Evolutionary conservation across 2,329 filamentous ascomycete species (phyloP), one percentile per base, ranked within the genome.

Genomic region (Thelonectria rubi): DNA sequence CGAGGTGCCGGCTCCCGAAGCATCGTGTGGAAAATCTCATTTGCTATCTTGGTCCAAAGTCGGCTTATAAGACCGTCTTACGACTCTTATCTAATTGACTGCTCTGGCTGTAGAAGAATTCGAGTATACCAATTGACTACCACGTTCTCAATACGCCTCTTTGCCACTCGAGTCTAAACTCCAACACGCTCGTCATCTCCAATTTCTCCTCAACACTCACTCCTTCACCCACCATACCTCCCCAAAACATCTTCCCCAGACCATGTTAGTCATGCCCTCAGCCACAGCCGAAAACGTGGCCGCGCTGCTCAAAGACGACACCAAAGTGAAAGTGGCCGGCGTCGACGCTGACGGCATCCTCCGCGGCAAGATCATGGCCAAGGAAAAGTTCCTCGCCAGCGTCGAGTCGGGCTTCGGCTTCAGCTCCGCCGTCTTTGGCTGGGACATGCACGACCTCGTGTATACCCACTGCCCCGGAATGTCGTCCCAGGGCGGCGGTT

Each of bases 371-470:
- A 55, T 60, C 20, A 60, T 60, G 58, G 50, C 58, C 45, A 60
- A 60, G 20, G 58, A 60, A 40, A 60, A 60, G 46, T 60, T 60
- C 58, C 55, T 61, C 26, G 90, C 89, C 5, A 86, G 93, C 54
- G 88, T 88, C 6, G 79, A 87, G 61, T 86, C 89, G 58, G 92
- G 91, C 20, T 94, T 94, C 68, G 91, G 91, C 17, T 94, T 94
- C 81, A 94, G 91, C 80, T 92, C 89, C 14, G 91, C 93, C 59
- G 86, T 94, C 68, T 94, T 94, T 73, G 91, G 91, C 71, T 94
- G 91, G 91, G 92, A 94, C 73, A 94, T 94, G 90, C 91, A 94
- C 73, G 91, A 95, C 71, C 82, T 87, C 76, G 91, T 90, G 32
- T 94, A 94, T 76, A 90, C 89, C 75, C 84, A 84, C 66, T 91